These are phyloP conservation scores for Clavaria fumosa DNA, from an alignment of 768 basidiomycete genomes.

Conservation along the genomic window DNA sequence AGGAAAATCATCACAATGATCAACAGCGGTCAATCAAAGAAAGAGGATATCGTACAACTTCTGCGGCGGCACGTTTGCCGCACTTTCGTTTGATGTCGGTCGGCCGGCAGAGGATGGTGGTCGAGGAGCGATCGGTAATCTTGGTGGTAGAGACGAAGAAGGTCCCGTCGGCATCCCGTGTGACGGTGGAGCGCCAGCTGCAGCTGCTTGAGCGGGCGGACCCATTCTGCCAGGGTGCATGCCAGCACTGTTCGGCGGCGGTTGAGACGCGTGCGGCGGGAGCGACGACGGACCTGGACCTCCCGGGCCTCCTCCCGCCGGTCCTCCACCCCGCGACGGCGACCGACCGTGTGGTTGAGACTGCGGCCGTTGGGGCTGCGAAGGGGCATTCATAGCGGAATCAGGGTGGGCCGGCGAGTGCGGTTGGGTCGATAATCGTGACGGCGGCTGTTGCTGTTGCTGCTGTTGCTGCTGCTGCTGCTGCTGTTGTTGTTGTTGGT, in stretches of 20 bases:
- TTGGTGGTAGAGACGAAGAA: background rate
- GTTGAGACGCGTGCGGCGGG: conserved; percentile 12
- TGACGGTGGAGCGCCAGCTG: background rate
- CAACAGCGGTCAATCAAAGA: no score
- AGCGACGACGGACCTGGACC: conserved; percentile 31
- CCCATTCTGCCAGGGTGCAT: conserved; percentile 1
- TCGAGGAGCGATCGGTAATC: background rate
- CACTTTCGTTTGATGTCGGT: no score
- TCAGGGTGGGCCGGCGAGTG: conserved; percentile 33
- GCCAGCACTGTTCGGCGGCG: conserved; percentile 2
- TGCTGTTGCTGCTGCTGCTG: conserved; percentile 20
- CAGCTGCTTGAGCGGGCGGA: background rate
- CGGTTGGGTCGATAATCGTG: no score
- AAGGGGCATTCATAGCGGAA: conserved; percentile 19
- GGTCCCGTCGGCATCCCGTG: background rate
- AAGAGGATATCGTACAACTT: no score
- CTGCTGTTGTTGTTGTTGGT: conserved; percentile 15
- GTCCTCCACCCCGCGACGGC: no score
- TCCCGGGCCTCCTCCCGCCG: conserved; percentile 33
- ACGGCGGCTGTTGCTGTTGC: conserved; percentile 15
- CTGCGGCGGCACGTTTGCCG: no score
- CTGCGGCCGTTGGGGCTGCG: conserved; percentile 38
- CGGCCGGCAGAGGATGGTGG: no score
- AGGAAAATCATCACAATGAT: no score
- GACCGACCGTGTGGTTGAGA: conserved; percentile 41